Evolutionary conservation across 2,329 filamentous ascomycete genomes (phyloP), one percentile per base, ranked within the genome.

Genomic region (Fusarium burgessii): DNA sequence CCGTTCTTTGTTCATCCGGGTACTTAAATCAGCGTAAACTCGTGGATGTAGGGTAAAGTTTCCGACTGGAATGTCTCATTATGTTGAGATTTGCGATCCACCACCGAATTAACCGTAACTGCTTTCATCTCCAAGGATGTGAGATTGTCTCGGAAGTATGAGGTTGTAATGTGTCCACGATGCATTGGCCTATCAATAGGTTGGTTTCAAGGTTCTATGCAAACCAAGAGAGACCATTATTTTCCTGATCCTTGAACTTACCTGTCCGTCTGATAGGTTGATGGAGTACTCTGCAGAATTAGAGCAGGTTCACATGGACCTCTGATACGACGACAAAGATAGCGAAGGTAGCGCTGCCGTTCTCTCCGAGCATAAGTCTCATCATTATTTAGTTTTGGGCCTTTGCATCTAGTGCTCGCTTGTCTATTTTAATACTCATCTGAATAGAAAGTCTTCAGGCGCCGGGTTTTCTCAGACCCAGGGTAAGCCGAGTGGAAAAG

Each of bases 11-110:
- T 20, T 4, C 3, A 10, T 29, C 8, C 23, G 3, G 14, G 4
- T 14, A 17, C 20, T 3, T 5, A 1, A 14, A 46, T 7, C 1
- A 6, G 11, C 11, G 7, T 4, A 38, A n/a, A 27, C 3, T 5
- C 6, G 5, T n/a, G 10, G 12, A 7, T 59, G 5, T 5, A 65
- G 60, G 33, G 60, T 59, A 66, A 8, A 27, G 49, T 43, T 32
- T 15, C 13, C 6, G 18, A 11, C 18, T 33, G 11, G 10, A 40
- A 11, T 20, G 51, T 38, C 2, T 47, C n/a, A 11, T 6, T 18
- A 6, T 7, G 25, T 40, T 13, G 12, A 27, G 33, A n/a, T 43
- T 10, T 8, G 47, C 29, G 3, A 47, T 33, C 36, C 6, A 38
- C 20, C 14, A 27, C 7, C 8, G 10, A 41, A 9, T 38, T 40